Evolutionary conservation across 176 grass and related monocot genomes (phyloP), one percentile per base, ranked within the genome.

Genomic region (Aegilops sharonensis): DNA sequence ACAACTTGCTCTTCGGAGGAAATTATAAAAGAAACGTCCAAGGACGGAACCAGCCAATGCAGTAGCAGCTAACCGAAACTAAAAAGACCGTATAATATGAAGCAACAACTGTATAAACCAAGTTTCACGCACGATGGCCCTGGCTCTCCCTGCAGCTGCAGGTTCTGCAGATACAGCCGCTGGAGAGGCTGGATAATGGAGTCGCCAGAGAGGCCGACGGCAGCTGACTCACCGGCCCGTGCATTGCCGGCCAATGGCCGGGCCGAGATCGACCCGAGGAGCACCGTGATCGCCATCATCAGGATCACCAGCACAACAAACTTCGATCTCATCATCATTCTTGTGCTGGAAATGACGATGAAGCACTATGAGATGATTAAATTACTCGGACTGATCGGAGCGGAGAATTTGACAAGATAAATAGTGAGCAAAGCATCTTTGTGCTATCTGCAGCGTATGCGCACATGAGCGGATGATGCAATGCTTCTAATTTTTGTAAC

Each of bases 161-260:
- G 70, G 36, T 90, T 84, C 85, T 90, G 80, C 80, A 87, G 45
- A 24, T 87, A 90, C 13, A 87, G 23, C 9, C 56, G 79, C 42
- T 75, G 59, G 75, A 90, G 74, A 65, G 79, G 42, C 80, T 83
- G 66, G 24, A 83, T 6, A 56, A 83, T 57, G 32, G 76, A 78
- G 40, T 90, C 35, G 42, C 84, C 40, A 35, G 89, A 79, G 75
- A 32, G 42, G 3, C 2, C 34, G 11, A 24, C 70, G 14, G 25
- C 43, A 18, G 24, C 61, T 12, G 40, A 14, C 24, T 65, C 78
- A 23, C 39, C 72, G 0, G 64, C 50, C 12, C 30, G n/a, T 9
- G 43, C 74, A 7, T 21, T 47, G 43, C 4, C 34, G 3, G 6
- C 21, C 39, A 90, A 6, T 5, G 84, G 89, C 27, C 89, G 80